Percentiles rank a stretch among this genome's conserved stretches.
phyloP scores from a whole-genome alignment of 352 stramenopile species.

The Phytophthora sojae region DNA sequence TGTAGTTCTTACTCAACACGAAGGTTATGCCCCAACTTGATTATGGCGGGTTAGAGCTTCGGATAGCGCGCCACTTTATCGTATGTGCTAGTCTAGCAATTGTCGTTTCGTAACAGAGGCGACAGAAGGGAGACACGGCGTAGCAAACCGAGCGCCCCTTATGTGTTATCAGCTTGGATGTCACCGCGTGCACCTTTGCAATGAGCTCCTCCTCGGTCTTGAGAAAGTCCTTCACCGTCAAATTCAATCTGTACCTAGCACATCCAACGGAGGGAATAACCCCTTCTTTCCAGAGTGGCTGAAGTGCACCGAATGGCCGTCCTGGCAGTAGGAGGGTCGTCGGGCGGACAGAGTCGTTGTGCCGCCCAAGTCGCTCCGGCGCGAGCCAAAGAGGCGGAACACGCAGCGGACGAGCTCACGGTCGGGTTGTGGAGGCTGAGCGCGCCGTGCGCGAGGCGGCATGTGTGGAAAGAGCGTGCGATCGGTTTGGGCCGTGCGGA shows the following conservation, averaged over 20 bases:
- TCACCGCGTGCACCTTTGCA: constrained; percentile 8
- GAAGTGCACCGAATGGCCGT: too few relatives aligned
- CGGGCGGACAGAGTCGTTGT: background rate
- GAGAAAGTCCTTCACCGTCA: constrained; percentile 22
- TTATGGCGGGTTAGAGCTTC: background rate
- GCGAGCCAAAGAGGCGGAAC: too few relatives aligned
- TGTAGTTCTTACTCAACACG: background rate
- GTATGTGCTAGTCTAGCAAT: background rate
- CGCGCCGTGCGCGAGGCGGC: too few relatives aligned
- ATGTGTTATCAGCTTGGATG: constrained; percentile 9
- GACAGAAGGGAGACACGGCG: background rate
- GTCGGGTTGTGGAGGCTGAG: too few relatives aligned
- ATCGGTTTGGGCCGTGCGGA: too few relatives aligned
- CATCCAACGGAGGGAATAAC: constrained; percentile 23
- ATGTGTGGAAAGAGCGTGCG: too few relatives aligned
- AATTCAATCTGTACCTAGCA: constrained; percentile 21
- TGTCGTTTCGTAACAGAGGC: constrained; percentile 1
- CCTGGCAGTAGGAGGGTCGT: too few relatives aligned
- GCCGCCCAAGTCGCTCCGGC: too few relatives aligned
- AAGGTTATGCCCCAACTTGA: background rate
- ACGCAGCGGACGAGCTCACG: too few relatives aligned
- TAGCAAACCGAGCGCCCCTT: constrained; percentile 8
- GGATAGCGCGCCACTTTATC: background rate
- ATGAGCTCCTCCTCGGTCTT: constrained; percentile 7
- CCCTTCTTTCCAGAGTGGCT: background rate